Base-by-base conservation (phyloP, 371 early-diverging fungal species). In the Cokeromyces recurvatus region DNA sequence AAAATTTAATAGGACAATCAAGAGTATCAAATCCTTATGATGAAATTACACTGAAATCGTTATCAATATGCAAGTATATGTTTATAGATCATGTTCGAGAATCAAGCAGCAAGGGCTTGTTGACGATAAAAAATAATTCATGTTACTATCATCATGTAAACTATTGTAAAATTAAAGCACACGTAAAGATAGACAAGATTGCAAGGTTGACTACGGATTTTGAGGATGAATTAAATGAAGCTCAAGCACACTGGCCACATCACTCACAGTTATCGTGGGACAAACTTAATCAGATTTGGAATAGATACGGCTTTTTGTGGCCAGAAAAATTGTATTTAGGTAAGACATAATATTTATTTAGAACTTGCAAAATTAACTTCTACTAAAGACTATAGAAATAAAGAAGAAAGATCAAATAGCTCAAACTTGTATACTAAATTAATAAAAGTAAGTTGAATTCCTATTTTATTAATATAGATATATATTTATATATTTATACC, bases 251-350 rank as follows among this genome's bases (percentile, higher is more conserved):
- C 23, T 51, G 51, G 51, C 51, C 51, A 38, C 39, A 31, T 3
- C 12, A 43, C 20, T 45, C 51, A 9, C 21, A 51, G 20, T 24
- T n/a, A 15, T 43, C 51, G 38, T 51, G 51, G 51, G 45, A 51
- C 21, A 38, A 32, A 24, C 15, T 51, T 38, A 32, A 24, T 24
- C 38, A 8, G 17, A 51, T 51, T 20, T 51, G 51, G 51, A 23
- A 37, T 38, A 51, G 21, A 36, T 51, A 32, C 22, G 51, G 51
- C 4, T 51, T 51, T 38, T 44, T 51, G 25, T 51, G 51, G 51
- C 51, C 51, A 38, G 47, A 46, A 29, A 38, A 46, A 3, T 6
- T 46, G 1, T 29, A 46, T 46, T 38, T 46, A 31, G 47, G 47
- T 46, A 38, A 14, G 6, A 6, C 2, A 40, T 25, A 23, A 4